Conservation (phyloP, 805 yeast species). For the Hanseniaspora clermontiae region DNA sequence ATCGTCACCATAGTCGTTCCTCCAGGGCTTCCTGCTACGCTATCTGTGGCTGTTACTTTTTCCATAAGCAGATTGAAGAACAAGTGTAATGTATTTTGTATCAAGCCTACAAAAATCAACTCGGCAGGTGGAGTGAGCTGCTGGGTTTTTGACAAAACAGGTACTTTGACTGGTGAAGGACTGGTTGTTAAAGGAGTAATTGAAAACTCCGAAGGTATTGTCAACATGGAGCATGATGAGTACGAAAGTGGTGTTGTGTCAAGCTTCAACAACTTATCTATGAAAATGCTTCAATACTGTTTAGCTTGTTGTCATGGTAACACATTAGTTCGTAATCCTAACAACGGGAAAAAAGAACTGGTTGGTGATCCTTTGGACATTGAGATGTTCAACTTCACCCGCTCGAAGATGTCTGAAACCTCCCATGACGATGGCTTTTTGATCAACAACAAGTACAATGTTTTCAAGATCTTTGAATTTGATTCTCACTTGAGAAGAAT, state of each 20-base stretch:
- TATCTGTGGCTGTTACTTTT: slow-evolving; percentile 91
- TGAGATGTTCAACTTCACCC: slow-evolving; percentile 85
- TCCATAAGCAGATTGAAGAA: slow-evolving; percentile 65
- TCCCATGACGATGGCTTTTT: slow-evolving; percentile 27
- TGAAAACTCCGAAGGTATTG: slow-evolving; percentile 25
- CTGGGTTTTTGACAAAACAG: slow-evolving; percentile 91
- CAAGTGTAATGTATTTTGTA: slow-evolving; percentile 59
- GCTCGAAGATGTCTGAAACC: slow-evolving; percentile 65
- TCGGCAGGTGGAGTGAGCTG: slow-evolving; percentile 91
- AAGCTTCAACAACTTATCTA: slow-evolving; percentile 12
- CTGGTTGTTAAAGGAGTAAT: slow-evolving; percentile 72
- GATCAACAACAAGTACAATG: slow-evolving; percentile 27
- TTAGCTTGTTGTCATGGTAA: slow-evolving; percentile 72
- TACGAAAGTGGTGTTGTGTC: slow-evolving; percentile 28
- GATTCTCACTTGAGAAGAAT: slow-evolving; percentile 74
- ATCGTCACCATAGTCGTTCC: slow-evolving; percentile 94
- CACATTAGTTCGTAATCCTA: slow-evolving; percentile 55
- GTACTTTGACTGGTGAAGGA: slow-evolving; percentile 94
- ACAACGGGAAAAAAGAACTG: slow-evolving; percentile 26
- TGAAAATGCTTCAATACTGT: slow-evolving; percentile 23
- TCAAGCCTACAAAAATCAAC: slow-evolving; percentile 86
- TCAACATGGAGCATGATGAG: slow-evolving; percentile 77
- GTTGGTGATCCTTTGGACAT: slow-evolving; percentile 90
- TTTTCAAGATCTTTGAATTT: slow-evolving; percentile 59
- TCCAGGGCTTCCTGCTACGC: slow-evolving; percentile 95